Conservation (phyloP, 176 grass and related monocot species). For the Calamus simplicifolius region DNA sequence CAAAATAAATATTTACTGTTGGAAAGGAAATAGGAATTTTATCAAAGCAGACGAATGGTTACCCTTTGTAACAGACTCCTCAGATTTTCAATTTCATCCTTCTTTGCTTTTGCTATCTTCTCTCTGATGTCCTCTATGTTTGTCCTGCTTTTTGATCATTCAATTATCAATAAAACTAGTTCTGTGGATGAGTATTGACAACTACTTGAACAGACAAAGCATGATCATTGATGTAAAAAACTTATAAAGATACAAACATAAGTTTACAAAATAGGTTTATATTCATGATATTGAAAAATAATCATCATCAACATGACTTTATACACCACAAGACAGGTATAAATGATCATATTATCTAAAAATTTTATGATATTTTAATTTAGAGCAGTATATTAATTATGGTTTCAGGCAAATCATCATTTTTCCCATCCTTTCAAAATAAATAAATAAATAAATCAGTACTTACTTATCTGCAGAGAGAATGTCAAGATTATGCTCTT, state of each 20-base stretch:
- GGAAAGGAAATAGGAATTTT: not conserved
- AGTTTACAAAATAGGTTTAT: no score
- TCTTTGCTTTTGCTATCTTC: constrained; percentile 38
- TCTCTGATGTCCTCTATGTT: constrained; percentile 37
- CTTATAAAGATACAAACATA: not conserved
- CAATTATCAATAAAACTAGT: constrained; percentile 13
- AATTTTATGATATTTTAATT: no score
- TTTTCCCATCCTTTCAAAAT: not conserved
- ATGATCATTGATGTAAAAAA: not conserved
- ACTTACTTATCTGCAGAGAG: constrained; percentile 61
- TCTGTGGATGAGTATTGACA: not conserved
- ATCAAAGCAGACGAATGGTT: constrained; percentile 5
- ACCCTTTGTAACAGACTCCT: constrained; percentile 39
- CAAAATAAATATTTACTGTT: not conserved
- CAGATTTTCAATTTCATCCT: constrained; percentile 46
- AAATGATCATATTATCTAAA: no score
- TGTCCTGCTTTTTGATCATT: constrained; percentile 28
- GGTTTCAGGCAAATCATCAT: no score
- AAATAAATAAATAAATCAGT: not conserved
- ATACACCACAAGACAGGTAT: no score
- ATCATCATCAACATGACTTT: no score
- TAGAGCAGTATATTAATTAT: no score
- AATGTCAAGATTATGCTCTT: constrained; percentile 41
- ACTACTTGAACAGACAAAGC: constrained; percentile 14
- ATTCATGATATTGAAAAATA: no score